Conservation (phyloP, 768 basidiomycete genomes). For the Leucosporidium scottii region DNA sequence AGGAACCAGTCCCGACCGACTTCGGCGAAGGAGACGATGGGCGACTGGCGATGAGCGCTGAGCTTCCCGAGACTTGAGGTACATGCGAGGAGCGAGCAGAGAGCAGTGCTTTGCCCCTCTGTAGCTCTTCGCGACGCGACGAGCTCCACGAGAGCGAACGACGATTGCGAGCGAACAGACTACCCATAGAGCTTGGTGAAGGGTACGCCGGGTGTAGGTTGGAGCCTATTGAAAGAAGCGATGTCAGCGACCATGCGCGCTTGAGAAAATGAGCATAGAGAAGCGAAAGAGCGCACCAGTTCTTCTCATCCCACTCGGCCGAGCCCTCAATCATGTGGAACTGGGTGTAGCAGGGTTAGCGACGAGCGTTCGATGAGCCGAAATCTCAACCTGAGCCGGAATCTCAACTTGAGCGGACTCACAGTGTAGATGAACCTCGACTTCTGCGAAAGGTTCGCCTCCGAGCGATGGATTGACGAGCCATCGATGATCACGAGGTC, state of each 20-base stretch:
- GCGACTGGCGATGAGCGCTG: no score
- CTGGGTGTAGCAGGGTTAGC: slow-evolving; percentile 10
- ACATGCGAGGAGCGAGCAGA: no score
- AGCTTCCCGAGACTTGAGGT: no score
- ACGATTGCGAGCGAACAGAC: no score
- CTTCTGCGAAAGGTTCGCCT: slow-evolving; percentile 68
- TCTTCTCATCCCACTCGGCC: slow-evolving; percentile 6
- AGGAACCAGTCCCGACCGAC: no score
- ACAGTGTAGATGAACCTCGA: slow-evolving; percentile 78
- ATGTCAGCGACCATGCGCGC: neutral
- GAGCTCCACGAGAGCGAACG: no score
- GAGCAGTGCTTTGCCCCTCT: no score
- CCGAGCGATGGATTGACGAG: slow-evolving; percentile 82
- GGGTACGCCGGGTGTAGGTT: slow-evolving; percentile 2
- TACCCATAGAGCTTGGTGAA: slow-evolving; percentile 3
- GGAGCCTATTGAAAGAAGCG: neutral
- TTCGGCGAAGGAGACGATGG: no score
- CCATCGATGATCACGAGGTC: slow-evolving; percentile 93
- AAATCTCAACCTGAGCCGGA: no score
- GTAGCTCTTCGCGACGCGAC: no score
- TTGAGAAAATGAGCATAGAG: neutral
- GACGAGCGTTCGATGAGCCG: no score
- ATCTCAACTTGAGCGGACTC: neutral
- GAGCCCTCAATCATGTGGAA: slow-evolving; percentile 8
- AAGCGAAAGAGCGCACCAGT: neutral